Conservation (phyloP, 2,329 filamentous ascomycete species). For the Biscogniauxia sp. region DNA sequence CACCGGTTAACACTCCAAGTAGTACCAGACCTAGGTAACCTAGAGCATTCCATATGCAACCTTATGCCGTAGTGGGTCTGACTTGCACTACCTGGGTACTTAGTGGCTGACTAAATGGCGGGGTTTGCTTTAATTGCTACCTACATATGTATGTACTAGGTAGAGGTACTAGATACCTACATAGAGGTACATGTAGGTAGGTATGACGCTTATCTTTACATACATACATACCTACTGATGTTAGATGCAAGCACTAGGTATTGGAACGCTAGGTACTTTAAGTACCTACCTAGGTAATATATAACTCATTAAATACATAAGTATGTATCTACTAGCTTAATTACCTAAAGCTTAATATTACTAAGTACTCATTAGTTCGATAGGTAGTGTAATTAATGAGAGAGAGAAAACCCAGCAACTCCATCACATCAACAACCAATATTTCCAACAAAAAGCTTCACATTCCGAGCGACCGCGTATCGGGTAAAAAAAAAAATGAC, state of each 20-base stretch:
- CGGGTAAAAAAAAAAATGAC: constrained; percentile 38
- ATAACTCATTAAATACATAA: neutral
- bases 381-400: neutral
- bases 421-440: constrained; percentile 3
- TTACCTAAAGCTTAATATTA: neutral
- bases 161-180: too few species aligned
- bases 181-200: too few species aligned
- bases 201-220: too few species aligned
- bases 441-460: neutral
- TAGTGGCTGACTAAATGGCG: neutral
- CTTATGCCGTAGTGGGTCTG: neutral
- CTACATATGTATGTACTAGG: too few species aligned
- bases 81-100: too few species aligned
- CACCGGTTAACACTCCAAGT: neutral
- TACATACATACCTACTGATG: too few species aligned
- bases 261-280: constrained; percentile 9
- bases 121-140: neutral
- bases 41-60: neutral
- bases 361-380: too few species aligned
- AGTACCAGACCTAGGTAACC: too few species aligned
- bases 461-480: neutral
- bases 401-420: constrained; percentile 17
- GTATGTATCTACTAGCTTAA: neutral
- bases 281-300: neutral
- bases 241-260: too few species aligned